Evolutionary conservation across 495 filamentous ascomycete genomes (phyloP).

Genomic region (Annulohypoxylon stygium): DNA sequence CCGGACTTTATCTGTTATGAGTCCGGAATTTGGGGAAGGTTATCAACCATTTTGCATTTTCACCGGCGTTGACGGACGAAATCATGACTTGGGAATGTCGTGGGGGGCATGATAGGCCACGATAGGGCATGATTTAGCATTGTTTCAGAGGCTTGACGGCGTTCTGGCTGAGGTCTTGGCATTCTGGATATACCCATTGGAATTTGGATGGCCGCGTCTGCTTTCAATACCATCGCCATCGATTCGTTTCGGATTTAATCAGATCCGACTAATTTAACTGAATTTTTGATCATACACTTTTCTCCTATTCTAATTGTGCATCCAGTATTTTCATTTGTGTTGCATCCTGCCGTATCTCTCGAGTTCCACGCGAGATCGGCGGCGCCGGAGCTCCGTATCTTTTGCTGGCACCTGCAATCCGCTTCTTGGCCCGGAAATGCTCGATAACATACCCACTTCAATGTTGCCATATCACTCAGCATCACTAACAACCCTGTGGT

Average conservation of each 20-base stretch:
- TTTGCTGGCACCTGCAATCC: not conserved
- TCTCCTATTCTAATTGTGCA: conserved; percentile 7
- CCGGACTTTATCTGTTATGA: conserved; percentile 49
- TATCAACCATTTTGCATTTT: conserved; percentile 32
- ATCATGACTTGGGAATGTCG: conserved; percentile 8
- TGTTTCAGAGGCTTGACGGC: conserved; percentile 21
- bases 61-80: conserved; percentile 37
- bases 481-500: not conserved
- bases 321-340: not conserved
- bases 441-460: not conserved
- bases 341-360: not conserved
- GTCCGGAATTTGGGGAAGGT: not conserved
- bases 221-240: conserved; percentile 25
- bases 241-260: conserved; percentile 1
- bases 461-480: not conserved
- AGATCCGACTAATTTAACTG: not conserved
- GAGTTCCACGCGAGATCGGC: conserved; percentile 8
- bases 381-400: conserved; percentile 10
- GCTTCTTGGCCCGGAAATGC: not conserved
- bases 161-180: conserved; percentile 27
- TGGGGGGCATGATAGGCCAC: not conserved
- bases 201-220: conserved; percentile 29
- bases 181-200: conserved; percentile 38
- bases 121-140: conserved; percentile 20
- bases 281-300: conserved; percentile 15